These are phyloP conservation scores for Jacaranda copaia DNA, from an alignment of 257 asterid species.

Conservation along the genomic window DNA sequence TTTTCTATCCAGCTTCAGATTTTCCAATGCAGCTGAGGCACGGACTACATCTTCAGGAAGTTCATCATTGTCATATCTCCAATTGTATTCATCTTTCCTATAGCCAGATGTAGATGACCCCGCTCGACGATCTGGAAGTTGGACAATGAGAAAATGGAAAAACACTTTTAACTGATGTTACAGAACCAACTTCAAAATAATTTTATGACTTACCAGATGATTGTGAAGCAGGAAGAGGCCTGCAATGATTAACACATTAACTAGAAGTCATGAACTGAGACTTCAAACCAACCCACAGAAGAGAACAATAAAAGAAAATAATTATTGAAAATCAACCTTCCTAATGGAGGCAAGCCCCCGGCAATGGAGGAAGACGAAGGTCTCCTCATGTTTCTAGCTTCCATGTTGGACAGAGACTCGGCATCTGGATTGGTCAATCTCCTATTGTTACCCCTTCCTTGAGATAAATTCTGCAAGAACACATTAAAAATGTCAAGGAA, in stretches of 20 bases:
- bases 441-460: conserved; percentile 81
- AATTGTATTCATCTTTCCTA: conserved; percentile 87
- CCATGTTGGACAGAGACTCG: conserved; percentile 68
- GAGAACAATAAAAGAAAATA: background rate
- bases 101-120: conserved; percentile 90
- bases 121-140: conserved; percentile 75
- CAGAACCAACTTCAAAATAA: conserved; percentile 23
- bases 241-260: conserved; percentile 51
- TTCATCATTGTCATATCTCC: conserved; percentile 87
- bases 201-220: conserved; percentile 71
- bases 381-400: conserved; percentile 70
- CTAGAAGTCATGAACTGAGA: conserved; percentile 37
- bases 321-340: conserved; percentile 64
- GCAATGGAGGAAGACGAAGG: conserved; percentile 85
- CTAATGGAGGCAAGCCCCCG: conserved; percentile 95
- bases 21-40: conserved; percentile 91
- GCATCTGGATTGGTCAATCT: conserved; percentile 64
- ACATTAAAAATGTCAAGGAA: conserved; percentile 19
- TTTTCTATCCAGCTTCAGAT: conserved; percentile 94
- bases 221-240: conserved; percentile 78
- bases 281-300: conserved; percentile 13
- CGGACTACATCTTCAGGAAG: conserved; percentile 76
- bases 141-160: conserved; percentile 21
- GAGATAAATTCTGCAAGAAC: conserved; percentile 80
- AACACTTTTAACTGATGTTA: background rate